Conservation (phyloP, 768 basidiomycete species). For the Cystofilobasidium capitatum region DNA sequence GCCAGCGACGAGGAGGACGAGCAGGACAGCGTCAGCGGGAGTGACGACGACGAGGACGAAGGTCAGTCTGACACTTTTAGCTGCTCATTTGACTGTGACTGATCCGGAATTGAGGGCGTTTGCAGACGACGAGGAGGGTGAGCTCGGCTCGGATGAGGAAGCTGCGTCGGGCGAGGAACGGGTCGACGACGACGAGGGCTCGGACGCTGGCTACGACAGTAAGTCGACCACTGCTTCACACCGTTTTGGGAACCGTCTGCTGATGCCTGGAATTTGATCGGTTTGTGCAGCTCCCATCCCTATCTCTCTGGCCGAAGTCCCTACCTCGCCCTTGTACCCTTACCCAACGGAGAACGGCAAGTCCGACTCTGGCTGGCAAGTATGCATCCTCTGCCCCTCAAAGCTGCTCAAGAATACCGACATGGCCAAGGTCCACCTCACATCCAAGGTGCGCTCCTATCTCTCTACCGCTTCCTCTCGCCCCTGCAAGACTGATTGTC, state of each 20-base stretch:
- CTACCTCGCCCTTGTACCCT: slow-evolving; percentile 15
- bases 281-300: slow-evolving; percentile 1
- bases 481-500: not conserved
- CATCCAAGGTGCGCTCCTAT: slow-evolving; percentile 12
- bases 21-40: slow-evolving; percentile 1
- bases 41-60: slow-evolving; percentile 26
- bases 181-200: not conserved
- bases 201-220: slow-evolving; percentile 13
- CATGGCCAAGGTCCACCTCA: slow-evolving; percentile 19
- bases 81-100: too few species aligned
- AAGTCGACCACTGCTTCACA: not conserved
- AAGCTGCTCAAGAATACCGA: slow-evolving; percentile 20
- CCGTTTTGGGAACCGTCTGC: not conserved
- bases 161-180: slow-evolving; percentile 3
- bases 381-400: slow-evolving; percentile 25
- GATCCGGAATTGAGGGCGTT: too few species aligned
- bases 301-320: slow-evolving; percentile 20
- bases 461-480: not conserved
- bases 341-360: not conserved
- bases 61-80: not conserved
- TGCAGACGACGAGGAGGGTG: slow-evolving; percentile 29
- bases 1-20: slow-evolving; percentile 26
- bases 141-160: slow-evolving; percentile 27
- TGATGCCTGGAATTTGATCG: not conserved
- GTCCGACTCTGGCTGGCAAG: slow-evolving; percentile 4